A percentile compares a stretch with the other conserved stretches of the same genome.
phyloP scores from a whole-genome alignment of 2,329 filamentous ascomycete species.

The Aspergillus clavatus region DNA sequence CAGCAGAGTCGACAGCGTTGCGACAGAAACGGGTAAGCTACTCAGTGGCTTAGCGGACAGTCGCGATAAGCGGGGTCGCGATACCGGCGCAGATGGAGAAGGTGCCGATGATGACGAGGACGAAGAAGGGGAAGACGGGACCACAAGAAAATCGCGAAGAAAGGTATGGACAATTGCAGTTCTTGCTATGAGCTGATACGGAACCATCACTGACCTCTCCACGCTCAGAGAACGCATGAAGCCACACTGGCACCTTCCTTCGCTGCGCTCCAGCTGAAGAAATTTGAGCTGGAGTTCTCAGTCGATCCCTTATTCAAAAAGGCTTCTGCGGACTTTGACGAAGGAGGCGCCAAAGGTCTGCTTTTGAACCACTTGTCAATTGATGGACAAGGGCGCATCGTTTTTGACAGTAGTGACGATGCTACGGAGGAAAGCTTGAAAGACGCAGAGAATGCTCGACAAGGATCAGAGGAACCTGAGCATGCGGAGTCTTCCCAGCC shows the following conservation, averaged over 20 bases:
- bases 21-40: constrained; percentile 92
- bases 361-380: constrained; percentile 96
- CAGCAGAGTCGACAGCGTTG: constrained; percentile 94
- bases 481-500: constrained; percentile 31
- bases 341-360: constrained; percentile 92
- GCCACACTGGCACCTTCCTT: constrained; percentile 90
- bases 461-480: constrained; percentile 45
- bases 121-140: constrained; percentile 53
- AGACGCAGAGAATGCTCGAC: constrained; percentile 28
- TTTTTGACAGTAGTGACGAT: constrained; percentile 98
- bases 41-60: constrained; percentile 83
- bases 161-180: constrained; percentile 51
- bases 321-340: constrained; percentile 95
- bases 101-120: constrained; percentile 55
- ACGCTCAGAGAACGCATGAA: constrained; percentile 75
- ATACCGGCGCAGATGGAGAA: constrained; percentile 56
- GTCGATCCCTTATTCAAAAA: constrained; percentile 99
- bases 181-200: neutral
- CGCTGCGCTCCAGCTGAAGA: constrained; percentile 84
- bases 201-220: constrained; percentile 18
- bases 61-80: constrained; percentile 63
- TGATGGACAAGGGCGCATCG: constrained; percentile 83
- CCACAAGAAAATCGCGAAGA: constrained; percentile 57
- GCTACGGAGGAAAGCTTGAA: constrained; percentile 50
- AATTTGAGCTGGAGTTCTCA: constrained; percentile 93